A percentile compares a stretch with the other conserved stretches of the same genome.
phyloP scores from a whole-genome alignment of 345 rosid genomes.

The Mangifera indica region DNA sequence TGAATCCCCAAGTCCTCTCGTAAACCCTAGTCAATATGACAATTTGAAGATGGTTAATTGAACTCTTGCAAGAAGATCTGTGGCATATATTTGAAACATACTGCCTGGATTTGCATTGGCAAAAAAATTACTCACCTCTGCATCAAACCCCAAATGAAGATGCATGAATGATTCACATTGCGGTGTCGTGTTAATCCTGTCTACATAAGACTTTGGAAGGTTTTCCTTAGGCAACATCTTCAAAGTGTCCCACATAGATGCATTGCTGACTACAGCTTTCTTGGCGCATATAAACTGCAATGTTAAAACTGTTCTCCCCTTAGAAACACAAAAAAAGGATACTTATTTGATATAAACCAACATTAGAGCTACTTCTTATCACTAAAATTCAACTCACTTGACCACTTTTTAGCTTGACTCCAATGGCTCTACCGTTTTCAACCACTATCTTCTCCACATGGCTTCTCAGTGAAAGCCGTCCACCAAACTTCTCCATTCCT shows the following conservation, averaged over 20 bases:
- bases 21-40: slow-evolving; percentile 44
- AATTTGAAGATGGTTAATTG: not conserved
- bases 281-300: slow-evolving; percentile 76
- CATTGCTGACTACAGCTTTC: slow-evolving; percentile 90
- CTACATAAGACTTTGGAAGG: slow-evolving; percentile 58
- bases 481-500: slow-evolving; percentile 82
- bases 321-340: not conserved
- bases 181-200: slow-evolving; percentile 47
- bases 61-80: too few relatives aligned
- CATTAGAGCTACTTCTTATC: not conserved
- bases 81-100: not conserved
- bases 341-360: not conserved
- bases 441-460: slow-evolving; percentile 77
- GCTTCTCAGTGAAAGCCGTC: slow-evolving; percentile 65
- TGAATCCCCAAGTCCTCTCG: slow-evolving; percentile 79
- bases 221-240: slow-evolving; percentile 62
- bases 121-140: slow-evolving; percentile 44
- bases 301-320: slow-evolving; percentile 7
- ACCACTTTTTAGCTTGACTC: slow-evolving; percentile 80
- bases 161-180: slow-evolving; percentile 99
- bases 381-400: slow-evolving; percentile 53
- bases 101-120: not conserved
- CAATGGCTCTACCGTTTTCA: slow-evolving; percentile 71
- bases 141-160: slow-evolving; percentile 92
- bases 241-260: slow-evolving; percentile 92